Conservation (phyloP, 2,329 filamentous ascomycete genomes). For the Epichloe gansuensis region DNA sequence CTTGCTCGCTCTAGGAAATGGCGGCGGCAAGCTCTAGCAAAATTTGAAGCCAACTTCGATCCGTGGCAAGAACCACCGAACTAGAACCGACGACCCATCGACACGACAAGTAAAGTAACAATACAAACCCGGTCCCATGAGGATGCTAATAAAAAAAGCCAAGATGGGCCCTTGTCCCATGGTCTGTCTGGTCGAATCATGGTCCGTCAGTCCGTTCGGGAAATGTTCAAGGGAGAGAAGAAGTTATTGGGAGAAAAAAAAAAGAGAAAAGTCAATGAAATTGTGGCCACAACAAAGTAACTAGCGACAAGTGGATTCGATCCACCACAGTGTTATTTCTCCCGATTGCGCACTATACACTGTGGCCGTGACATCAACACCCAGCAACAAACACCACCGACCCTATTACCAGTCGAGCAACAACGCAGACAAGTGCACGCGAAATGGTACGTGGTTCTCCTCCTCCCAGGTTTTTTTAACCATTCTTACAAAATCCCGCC, state of each 20-base stretch:
- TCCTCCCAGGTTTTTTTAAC: not conserved
- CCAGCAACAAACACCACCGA: not conserved
- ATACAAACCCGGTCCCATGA: not conserved
- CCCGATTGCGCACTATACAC: not conserved
- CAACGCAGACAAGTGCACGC: not conserved
- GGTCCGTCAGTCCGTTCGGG: too few relatives aligned
- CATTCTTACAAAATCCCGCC: not conserved
- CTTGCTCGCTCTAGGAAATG: constrained; percentile 42
- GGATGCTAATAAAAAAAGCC: not conserved
- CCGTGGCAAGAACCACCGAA: not conserved
- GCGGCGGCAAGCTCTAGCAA: constrained; percentile 55
- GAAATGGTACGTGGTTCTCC: not conserved
- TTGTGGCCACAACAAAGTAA: not conserved
- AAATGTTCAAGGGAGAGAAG: too few relatives aligned
- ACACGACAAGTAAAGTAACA: too few relatives aligned
- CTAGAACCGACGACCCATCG: too few relatives aligned
- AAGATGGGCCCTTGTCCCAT: not conserved
- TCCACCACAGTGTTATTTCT: not conserved
- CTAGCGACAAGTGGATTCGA: not conserved
- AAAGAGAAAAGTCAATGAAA: too few relatives aligned
- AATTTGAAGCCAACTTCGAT: constrained; percentile 38
- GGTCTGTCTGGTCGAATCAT: too few relatives aligned
- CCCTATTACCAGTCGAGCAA: too few relatives aligned
- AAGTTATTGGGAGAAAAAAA: not conserved
- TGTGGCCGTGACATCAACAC: not conserved